Conservation (phyloP, 2,329 filamentous ascomycete genomes). For the Fusarium transvaalense region DNA sequence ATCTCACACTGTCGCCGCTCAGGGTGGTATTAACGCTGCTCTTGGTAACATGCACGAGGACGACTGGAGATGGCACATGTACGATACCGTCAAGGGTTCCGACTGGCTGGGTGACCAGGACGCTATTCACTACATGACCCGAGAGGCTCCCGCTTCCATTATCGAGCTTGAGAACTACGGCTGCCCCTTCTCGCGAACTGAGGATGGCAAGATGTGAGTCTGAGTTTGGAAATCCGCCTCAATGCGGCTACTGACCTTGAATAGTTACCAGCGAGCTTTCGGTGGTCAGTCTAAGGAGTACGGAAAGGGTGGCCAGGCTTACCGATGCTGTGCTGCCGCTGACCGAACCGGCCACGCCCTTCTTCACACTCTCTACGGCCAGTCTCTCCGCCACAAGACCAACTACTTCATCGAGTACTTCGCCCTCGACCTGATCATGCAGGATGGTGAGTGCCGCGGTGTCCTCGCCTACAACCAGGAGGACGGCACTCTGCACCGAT, state of each 20-base stretch:
- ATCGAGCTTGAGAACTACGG: conserved; percentile 98
- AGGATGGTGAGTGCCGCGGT: conserved; percentile 96
- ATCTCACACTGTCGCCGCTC: conserved; percentile 85
- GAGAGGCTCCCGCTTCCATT: conserved; percentile 90
- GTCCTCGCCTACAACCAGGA: conserved; percentile 98
- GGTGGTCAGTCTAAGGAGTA: conserved; percentile 96
- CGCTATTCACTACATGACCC: conserved; percentile 98
- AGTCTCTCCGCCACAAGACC: conserved; percentile 96
- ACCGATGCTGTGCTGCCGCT: conserved; percentile 95
- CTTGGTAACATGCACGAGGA: conserved; percentile 98
- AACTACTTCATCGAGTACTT: conserved; percentile 99
- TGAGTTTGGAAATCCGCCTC: background rate
- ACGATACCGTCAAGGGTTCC: conserved; percentile 97
- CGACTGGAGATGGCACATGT: conserved; percentile 99
- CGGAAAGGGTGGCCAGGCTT: conserved; percentile 97
- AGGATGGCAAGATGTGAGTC: conserved; percentile 90
- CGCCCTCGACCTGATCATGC: conserved; percentile 96
- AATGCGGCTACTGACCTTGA: conserved; percentile 31
- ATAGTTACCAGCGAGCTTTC: conserved; percentile 94
- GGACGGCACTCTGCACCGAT: conserved; percentile 96
- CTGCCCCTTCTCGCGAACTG: conserved; percentile 95
- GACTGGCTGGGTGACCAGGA: conserved; percentile 98
- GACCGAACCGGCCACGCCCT: conserved; percentile 98
- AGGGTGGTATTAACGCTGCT: conserved; percentile 89
- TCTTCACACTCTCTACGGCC: conserved; percentile 97